Evolutionary conservation across 495 filamentous ascomycete genomes (phyloP).

Genomic region (Podospora pseudocomata): DNA sequence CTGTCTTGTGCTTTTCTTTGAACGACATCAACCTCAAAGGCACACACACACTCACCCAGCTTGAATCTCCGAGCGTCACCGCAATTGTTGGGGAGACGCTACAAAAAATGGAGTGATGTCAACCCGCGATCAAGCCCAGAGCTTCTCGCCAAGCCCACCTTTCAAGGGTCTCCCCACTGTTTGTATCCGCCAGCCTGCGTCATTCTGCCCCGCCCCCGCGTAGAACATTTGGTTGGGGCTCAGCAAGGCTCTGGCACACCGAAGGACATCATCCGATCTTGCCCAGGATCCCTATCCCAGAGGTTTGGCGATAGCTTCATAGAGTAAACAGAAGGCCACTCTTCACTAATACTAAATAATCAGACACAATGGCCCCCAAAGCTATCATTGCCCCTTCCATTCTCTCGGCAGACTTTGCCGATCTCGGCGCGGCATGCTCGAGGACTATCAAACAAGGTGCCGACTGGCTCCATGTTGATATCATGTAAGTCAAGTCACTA

Average conservation of each 20-base stretch:
- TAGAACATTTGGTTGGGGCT: background rate
- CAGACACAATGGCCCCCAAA: conserved; percentile 67
- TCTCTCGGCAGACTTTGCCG: conserved; percentile 90
- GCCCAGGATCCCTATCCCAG: background rate
- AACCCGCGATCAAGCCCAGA: conserved; percentile 17
- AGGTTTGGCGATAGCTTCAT: background rate
- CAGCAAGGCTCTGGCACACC: background rate
- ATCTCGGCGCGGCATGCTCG: conserved; percentile 78
- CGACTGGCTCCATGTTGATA: conserved; percentile 88
- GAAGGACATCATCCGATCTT: background rate
- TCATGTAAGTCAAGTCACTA: conserved; percentile 56
- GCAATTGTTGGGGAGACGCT: conserved; percentile 12
- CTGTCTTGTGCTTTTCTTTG: background rate
- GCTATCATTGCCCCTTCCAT: conserved; percentile 97
- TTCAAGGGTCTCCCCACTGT: background rate
- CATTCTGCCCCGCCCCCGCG: conserved; percentile 18
- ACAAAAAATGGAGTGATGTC: conserved; percentile 19
- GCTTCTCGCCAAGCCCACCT: background rate
- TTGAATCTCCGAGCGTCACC: background rate
- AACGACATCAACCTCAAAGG: background rate
- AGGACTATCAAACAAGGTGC: conserved; percentile 76
- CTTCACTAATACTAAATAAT: background rate
- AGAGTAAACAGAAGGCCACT: background rate
- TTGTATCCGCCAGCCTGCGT: conserved; percentile 1
- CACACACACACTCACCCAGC: background rate